Evolutionary conservation across 495 filamentous ascomycete genomes (phyloP).

Genomic region (Lasiosphaeriaceae sp.): DNA sequence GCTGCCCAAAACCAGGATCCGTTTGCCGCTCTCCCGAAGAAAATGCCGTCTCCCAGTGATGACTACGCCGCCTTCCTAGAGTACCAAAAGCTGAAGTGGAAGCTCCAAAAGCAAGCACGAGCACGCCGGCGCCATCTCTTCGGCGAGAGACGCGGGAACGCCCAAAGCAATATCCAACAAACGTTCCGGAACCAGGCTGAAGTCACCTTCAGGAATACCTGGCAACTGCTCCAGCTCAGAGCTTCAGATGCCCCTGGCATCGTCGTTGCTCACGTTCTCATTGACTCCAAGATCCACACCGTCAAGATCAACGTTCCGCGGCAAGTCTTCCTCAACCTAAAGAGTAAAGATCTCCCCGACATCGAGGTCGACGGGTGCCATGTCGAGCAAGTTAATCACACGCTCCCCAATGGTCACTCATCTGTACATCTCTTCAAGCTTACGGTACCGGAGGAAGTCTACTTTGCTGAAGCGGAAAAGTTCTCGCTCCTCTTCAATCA

Average conservation of each 20-base stretch:
- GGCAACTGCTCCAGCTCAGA: slow-evolving; percentile 88
- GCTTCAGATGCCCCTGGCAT: slow-evolving; percentile 78
- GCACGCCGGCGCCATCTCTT: slow-evolving; percentile 86
- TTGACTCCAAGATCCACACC: slow-evolving; percentile 83
- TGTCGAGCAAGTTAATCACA: slow-evolving; percentile 88
- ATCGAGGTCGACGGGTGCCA: slow-evolving; percentile 82
- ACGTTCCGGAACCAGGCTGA: slow-evolving; percentile 91
- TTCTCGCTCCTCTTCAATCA: slow-evolving; percentile 82
- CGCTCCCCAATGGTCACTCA: slow-evolving; percentile 89
- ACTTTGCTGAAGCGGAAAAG: slow-evolving; percentile 76
- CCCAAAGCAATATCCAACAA: slow-evolving; percentile 72
- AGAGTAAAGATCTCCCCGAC: slow-evolving; percentile 78
- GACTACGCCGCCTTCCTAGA: slow-evolving; percentile 86
- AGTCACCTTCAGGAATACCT: slow-evolving; percentile 80
- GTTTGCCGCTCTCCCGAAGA: slow-evolving; percentile 75
- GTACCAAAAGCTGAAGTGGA: slow-evolving; percentile 99
- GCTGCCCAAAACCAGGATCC: slow-evolving; percentile 64
- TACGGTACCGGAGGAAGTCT: slow-evolving; percentile 81
- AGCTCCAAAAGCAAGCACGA: slow-evolving; percentile 90
- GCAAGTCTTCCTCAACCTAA: slow-evolving; percentile 87
- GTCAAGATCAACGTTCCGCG: slow-evolving; percentile 87
- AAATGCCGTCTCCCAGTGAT: slow-evolving; percentile 80
- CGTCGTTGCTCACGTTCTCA: slow-evolving; percentile 84
- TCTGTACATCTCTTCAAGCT: slow-evolving; percentile 94
- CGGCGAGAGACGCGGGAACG: slow-evolving; percentile 69